Conservation (phyloP, 257 asterid genomes). For the Solanum sejunctum region DNA sequence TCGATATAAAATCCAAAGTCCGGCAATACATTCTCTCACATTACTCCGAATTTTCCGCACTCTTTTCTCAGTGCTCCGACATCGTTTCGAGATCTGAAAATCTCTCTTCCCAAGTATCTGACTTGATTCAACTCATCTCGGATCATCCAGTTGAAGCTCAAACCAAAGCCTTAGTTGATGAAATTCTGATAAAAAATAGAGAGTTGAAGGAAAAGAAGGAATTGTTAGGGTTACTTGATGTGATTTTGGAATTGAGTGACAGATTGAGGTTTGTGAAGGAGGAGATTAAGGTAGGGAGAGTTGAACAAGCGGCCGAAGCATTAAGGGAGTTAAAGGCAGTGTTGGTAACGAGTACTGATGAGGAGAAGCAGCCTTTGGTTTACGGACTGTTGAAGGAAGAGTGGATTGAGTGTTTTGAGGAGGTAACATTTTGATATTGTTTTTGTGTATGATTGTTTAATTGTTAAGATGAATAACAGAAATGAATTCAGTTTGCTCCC, state of each 20-base stretch:
- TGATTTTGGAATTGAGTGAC: constrained; percentile 45
- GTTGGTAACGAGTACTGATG: constrained; percentile 39
- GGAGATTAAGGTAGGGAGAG: constrained; percentile 34
- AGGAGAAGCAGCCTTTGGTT: constrained; percentile 42
- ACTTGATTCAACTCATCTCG: constrained; percentile 41
- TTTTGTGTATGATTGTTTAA: not conserved
- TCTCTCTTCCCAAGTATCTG: constrained; percentile 21
- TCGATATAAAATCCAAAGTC: constrained; percentile 71
- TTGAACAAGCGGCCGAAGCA: constrained; percentile 61
- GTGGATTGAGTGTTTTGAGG: constrained; percentile 68
- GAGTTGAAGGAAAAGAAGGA: constrained; percentile 66
- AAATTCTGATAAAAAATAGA: constrained; percentile 48
- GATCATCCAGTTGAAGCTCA: constrained; percentile 54
- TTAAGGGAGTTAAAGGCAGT: constrained; percentile 54
- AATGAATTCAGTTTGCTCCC: not conserved
- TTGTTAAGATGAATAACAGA: not conserved
- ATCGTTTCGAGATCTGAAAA: constrained; percentile 51
- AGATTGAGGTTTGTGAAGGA: constrained; percentile 37
- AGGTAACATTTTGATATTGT: constrained; percentile 27
- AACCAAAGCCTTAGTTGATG: constrained; percentile 33
- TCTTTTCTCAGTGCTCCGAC: constrained; percentile 65
- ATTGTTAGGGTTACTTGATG: constrained; percentile 37
- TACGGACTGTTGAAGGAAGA: constrained; percentile 50
- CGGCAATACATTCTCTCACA: constrained; percentile 69
- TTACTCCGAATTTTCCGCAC: constrained; percentile 58